A percentile compares a stretch with the other conserved stretches of the same genome.
These are phyloP conservation scores for Sporothrix pseudoabietina DNA, from an alignment of 2,329 filamentous ascomycete genomes.

Conservation along the genomic window DNA sequence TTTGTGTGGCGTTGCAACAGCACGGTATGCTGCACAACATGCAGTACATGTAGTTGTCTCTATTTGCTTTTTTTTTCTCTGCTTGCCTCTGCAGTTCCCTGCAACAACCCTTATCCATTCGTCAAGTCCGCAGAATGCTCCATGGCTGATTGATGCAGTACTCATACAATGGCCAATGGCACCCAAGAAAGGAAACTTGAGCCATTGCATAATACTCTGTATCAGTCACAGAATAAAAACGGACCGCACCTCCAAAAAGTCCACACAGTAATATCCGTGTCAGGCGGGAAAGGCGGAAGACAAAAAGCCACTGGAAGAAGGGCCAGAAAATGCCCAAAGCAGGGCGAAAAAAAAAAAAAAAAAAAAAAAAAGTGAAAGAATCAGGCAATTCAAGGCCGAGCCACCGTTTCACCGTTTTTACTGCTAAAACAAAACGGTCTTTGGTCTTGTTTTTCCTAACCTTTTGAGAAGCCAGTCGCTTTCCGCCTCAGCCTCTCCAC, in stretches of 20 bases:
- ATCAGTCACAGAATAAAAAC: not conserved
- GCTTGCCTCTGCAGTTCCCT: not conserved
- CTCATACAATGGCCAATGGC: not conserved
- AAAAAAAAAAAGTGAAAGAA: not conserved
- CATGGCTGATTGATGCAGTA: not conserved
- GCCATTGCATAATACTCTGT: not conserved
- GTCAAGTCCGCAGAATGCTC: not conserved
- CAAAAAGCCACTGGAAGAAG: not conserved
- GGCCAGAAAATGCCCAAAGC: not conserved
- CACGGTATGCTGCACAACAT: not conserved
- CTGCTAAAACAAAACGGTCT: not conserved
- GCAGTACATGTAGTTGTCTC: conserved; percentile 10
- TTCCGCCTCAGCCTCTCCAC: not conserved
- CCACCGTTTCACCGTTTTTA: conserved; percentile 5
- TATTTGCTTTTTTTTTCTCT: not conserved
- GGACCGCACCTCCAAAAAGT: not conserved
- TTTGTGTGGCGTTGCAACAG: not conserved
- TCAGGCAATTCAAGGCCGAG: not conserved
- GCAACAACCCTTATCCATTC: not conserved
- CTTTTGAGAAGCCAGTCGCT: not conserved
- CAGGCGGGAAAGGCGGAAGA: not conserved
- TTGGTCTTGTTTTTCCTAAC: not conserved
- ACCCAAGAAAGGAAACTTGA: not conserved
- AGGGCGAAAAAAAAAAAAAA: not conserved
- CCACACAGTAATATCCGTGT: conserved; percentile 16